Evolutionary conservation across 371 early-diverging fungal species (phyloP).

Genomic region (Mucor saturninus): DNA sequence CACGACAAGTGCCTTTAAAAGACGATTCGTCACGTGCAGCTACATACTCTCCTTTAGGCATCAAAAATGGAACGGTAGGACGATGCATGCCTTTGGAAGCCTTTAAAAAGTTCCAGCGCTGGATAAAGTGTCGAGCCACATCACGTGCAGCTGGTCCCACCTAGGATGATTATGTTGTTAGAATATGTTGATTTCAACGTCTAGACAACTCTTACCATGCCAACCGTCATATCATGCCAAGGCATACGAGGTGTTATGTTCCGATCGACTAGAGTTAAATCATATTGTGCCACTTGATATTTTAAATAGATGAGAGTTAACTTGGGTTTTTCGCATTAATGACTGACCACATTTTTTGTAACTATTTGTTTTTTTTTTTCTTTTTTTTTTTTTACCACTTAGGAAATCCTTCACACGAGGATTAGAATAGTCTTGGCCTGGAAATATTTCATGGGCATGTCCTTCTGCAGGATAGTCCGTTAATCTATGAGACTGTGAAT

Average conservation of each 20-base stretch:
- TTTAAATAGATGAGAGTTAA: not conserved
- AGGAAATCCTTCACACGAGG: conserved; percentile 89
- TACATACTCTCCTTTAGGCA: conserved; percentile 81
- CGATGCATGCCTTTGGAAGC: conserved; percentile 69
- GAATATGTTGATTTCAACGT: not conserved
- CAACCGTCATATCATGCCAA: conserved; percentile 91
- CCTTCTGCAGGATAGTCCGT: conserved; percentile 67
- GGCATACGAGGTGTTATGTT: conserved; percentile 84
- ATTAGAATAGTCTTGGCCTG: conserved; percentile 92
- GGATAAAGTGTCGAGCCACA: conserved; percentile 89
- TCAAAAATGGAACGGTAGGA: conserved; percentile 68
- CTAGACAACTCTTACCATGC: conserved; percentile 43
- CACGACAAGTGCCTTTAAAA: conserved; percentile 68
- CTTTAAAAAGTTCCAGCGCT: conserved; percentile 92
- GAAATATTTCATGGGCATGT: conserved; percentile 60
- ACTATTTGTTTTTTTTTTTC: not conserved
- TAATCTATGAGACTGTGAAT: conserved; percentile 78
- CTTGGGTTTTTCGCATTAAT: not conserved
- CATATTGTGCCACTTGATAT: conserved; percentile 52
- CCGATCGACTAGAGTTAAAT: conserved; percentile 57
- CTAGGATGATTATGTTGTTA: conserved; percentile 15
- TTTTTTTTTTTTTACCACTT: conserved; percentile 51
- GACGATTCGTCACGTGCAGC: conserved; percentile 67
- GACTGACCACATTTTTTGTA: not conserved
- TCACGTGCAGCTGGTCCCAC: conserved; percentile 82